Evolutionary conservation across 768 basidiomycete genomes (phyloP), one percentile per base, ranked within the genome.

Genomic region (Tephrocybe rancida): DNA sequence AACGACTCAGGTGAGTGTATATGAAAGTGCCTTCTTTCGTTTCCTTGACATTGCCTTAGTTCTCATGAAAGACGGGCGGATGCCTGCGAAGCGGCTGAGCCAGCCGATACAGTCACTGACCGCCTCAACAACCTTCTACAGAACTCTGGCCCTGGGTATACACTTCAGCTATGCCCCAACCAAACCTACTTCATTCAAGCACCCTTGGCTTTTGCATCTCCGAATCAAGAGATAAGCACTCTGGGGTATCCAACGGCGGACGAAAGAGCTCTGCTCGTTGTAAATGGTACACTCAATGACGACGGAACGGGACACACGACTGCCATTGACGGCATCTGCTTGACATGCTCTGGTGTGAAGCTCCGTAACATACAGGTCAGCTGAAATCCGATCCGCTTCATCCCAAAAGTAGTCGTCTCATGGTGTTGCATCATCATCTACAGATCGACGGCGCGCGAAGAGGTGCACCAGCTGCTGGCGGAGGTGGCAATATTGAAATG

Each of bases 401-500:
- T 19, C 11, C 21, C 14, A 25, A 24, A 25, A 25, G 18, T 43
- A 7, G 29, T 21, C 9, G 47, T 21, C 45, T 37, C 10, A 22
- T 37, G 18, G 37, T 13, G 30, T 49, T 43, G 38, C 45, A 41
- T 50, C 10, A 38, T 24, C 30, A 41, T 43, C 14, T 60, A 26
- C 56, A 92, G 90, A 81, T 94, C 56, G 81, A 93, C 61, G 91
- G 92, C 13, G 83, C 84, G 5, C 81, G 91, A 52, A 69, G 69
- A 16, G 80, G 79, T 22, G 82, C 75, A 6, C 59, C 76, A 35
- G 79, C 85, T 1, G 78, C 76, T 0, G 55, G 44, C 21, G 89
- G 89, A 6, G 88, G 87, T 0, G 91, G 80, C 21, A 92, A 91
- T 61, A 90, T 94, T 50, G 91, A 93, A 69, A 86, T 94, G 78